Conservation (phyloP, 305 asterid species). For the Coffea humblotiana region DNA sequence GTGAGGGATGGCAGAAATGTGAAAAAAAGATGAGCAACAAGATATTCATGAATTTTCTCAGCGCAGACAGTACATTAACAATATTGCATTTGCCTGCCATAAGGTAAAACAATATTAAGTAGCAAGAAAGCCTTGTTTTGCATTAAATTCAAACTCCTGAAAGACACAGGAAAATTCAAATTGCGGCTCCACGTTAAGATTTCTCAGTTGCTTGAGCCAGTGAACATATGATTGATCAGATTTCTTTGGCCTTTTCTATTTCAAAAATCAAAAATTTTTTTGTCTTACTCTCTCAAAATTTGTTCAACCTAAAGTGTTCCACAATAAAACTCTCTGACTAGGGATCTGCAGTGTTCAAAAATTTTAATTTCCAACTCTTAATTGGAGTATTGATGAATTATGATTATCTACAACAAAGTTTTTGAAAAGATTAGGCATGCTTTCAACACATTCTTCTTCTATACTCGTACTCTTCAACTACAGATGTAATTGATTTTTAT, state of each 20-base stretch:
- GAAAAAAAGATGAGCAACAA: neutral
- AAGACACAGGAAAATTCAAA: neutral
- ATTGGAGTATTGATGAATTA: neutral
- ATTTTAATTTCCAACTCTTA: neutral
- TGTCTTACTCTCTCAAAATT: neutral
- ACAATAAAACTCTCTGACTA: neutral
- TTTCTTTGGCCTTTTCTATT: too few relatives aligned
- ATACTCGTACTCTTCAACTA: neutral
- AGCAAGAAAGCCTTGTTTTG: neutral
- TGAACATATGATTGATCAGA: neutral
- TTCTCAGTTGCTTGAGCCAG: neutral
- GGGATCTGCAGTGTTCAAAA: neutral
- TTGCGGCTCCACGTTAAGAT: neutral
- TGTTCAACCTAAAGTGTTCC: too few relatives aligned
- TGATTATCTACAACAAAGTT: neutral
- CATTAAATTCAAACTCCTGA: neutral
- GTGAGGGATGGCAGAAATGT: neutral
- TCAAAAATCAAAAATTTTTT: too few relatives aligned
- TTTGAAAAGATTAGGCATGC: neutral
- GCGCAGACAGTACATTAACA: neutral
- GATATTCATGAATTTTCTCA: neutral
- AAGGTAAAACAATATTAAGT: neutral
- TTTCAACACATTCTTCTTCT: neutral
- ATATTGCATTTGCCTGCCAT: neutral
- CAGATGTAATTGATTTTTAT: neutral